A percentile compares a stretch with the other conserved stretches of the same genome.
Conservation (phyloP, 495 filamentous ascomycete species). For the Xylaria cubensis region DNA sequence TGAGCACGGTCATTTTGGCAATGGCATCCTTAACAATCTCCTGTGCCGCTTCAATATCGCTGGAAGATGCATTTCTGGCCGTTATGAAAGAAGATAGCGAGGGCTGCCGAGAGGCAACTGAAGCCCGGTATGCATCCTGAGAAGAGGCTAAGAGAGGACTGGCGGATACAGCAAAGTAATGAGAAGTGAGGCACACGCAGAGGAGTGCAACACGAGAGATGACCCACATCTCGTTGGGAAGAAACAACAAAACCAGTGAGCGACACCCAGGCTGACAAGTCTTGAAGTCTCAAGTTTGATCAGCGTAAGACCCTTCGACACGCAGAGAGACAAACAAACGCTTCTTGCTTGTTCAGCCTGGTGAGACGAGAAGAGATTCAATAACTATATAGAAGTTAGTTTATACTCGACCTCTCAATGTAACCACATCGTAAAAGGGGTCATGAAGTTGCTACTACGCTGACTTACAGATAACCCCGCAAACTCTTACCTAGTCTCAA, state of each 20-base stretch:
- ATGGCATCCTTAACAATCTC: constrained; percentile 33
- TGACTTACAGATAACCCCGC: neutral
- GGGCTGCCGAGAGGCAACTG: neutral
- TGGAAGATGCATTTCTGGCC: constrained; percentile 26
- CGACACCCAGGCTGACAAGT: neutral
- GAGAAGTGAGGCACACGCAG: neutral
- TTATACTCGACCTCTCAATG: neutral
- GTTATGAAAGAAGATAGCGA: constrained; percentile 5
- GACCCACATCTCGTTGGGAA: constrained; percentile 1
- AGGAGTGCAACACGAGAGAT: constrained; percentile 6
- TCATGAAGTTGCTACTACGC: neutral
- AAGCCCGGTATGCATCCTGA: neutral
- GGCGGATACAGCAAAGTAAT: neutral
- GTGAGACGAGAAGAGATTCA: neutral
- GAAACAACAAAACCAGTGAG: neutral
- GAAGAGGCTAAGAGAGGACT: neutral
- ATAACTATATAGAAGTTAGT: constrained; percentile 6
- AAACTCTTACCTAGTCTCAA: constrained; percentile 5
- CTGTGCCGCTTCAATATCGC: constrained; percentile 31
- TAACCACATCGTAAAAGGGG: neutral
- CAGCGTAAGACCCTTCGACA: neutral
- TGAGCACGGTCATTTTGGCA: constrained; percentile 31
- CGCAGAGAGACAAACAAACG: neutral
- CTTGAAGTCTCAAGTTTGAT: neutral
- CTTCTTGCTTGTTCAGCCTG: neutral